A percentile compares a stretch with the other conserved stretches of the same genome.
phyloP scores from a whole-genome alignment of 768 basidiomycete species.

The Crassisporium funariophilum region DNA sequence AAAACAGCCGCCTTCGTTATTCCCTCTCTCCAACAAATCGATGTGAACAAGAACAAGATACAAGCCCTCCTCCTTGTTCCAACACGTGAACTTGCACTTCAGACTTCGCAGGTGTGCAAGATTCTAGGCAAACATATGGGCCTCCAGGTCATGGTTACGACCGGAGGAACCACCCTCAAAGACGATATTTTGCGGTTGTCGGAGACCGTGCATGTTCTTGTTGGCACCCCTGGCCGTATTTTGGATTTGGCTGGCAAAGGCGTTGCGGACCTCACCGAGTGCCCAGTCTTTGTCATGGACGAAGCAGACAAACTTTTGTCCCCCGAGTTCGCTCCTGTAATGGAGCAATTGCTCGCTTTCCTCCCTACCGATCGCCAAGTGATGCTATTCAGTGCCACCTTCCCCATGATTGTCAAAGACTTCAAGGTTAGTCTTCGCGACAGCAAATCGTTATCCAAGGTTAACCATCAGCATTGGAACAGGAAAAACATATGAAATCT shows the following conservation, averaged over 20 bases:
- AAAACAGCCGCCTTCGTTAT: slow-evolving; percentile 99
- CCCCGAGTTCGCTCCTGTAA: slow-evolving; percentile 97
- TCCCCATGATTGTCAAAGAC: slow-evolving; percentile 98
- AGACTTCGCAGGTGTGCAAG: slow-evolving; percentile 99
- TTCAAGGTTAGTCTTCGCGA: slow-evolving; percentile 72
- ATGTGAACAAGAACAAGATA: slow-evolving; percentile 81
- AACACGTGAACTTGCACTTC: slow-evolving; percentile 97
- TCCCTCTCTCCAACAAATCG: slow-evolving; percentile 92
- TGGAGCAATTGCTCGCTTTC: slow-evolving; percentile 91
- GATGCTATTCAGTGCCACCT: slow-evolving; percentile 99
- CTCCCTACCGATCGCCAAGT: slow-evolving; percentile 88
- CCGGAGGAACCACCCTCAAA: slow-evolving; percentile 96
- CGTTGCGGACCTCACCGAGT: slow-evolving; percentile 92
- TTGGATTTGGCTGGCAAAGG: slow-evolving; percentile 91
- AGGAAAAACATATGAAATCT: slow-evolving; percentile 96
- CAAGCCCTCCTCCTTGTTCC: slow-evolving; percentile 97
- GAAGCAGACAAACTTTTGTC: slow-evolving; percentile 98
- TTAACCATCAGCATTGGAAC: slow-evolving; percentile 8
- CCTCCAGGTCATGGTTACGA: slow-evolving; percentile 98
- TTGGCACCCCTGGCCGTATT: slow-evolving; percentile 96
- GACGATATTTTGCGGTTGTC: slow-evolving; percentile 94
- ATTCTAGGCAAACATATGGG: slow-evolving; percentile 95
- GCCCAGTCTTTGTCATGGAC: slow-evolving; percentile 98
- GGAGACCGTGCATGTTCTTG: slow-evolving; percentile 92
- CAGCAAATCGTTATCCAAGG: neutral